These are phyloP conservation scores for Aspergillus baeticus DNA, from an alignment of 495 filamentous ascomycete species.

Conservation along the genomic window DNA sequence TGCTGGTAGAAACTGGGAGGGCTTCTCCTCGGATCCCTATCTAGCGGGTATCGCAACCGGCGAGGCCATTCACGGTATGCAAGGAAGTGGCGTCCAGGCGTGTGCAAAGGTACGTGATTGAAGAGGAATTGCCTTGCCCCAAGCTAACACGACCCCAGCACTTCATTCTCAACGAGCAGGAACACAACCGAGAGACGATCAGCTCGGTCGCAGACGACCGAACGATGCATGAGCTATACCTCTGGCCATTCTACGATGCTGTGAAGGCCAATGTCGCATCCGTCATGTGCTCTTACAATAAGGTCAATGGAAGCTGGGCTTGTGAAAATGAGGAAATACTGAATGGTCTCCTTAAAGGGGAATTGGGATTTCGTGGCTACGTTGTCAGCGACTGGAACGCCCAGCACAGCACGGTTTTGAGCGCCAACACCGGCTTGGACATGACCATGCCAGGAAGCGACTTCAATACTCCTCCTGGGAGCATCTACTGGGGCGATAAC, in stretches of 20 bases:
- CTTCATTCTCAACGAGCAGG: constrained; percentile 49
- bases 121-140: background rate
- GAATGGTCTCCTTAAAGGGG: constrained; percentile 63
- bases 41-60: constrained; percentile 54
- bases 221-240: constrained; percentile 76
- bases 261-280: constrained; percentile 59
- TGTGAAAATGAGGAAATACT: constrained; percentile 62
- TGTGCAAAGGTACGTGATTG: constrained; percentile 57
- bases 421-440: constrained; percentile 57
- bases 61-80: constrained; percentile 54
- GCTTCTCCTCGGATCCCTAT: constrained; percentile 67
- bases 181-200: constrained; percentile 65
- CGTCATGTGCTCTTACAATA: constrained; percentile 71
- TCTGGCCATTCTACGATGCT: constrained; percentile 72
- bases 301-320: constrained; percentile 63
- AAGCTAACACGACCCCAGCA: constrained; percentile 52
- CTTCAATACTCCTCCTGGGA: constrained; percentile 48
- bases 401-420: constrained; percentile 53
- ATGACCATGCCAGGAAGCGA: constrained; percentile 58
- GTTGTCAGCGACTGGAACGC: constrained; percentile 67
- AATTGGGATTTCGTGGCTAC: constrained; percentile 67
- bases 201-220: constrained; percentile 60
- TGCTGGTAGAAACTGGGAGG: constrained; percentile 70
- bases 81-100: constrained; percentile 56
- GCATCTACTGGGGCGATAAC: constrained; percentile 23